Percentiles rank a stretch among this genome's conserved stretches.
Conservation (phyloP, 164 flowering plant species). For the Litsea cubeba region DNA sequence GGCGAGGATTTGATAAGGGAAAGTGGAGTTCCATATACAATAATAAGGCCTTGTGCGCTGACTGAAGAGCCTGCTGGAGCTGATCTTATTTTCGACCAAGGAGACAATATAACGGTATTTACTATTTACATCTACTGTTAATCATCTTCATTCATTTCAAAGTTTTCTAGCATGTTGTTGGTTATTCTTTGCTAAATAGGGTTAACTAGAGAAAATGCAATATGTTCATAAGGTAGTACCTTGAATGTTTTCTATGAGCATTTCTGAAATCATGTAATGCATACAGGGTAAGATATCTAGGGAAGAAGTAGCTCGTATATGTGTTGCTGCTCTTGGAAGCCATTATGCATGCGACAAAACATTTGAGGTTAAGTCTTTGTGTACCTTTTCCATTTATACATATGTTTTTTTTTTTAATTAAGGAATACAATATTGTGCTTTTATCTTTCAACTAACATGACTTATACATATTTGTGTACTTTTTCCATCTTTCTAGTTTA, state of each 20-base stretch:
- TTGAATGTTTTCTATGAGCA: background rate
- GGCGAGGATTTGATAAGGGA: constrained; percentile 95
- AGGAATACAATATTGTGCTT: no score
- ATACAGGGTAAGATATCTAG: constrained; percentile 93
- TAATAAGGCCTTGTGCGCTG: constrained; percentile 94
- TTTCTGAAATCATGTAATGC: constrained; percentile 1
- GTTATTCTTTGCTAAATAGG: background rate
- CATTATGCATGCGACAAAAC: constrained; percentile 84
- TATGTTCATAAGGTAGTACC: background rate
- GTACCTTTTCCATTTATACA: background rate
- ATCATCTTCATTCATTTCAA: background rate
- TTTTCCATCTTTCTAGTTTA: no score
- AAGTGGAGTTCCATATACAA: constrained; percentile 89
- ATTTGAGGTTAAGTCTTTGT: constrained; percentile 59
- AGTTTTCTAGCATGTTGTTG: background rate
- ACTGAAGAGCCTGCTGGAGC: constrained; percentile 99
- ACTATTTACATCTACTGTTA: constrained; percentile 19
- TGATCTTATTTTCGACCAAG: constrained; percentile 95
- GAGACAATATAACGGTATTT: constrained; percentile 89
- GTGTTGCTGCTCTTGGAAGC: constrained; percentile 86
- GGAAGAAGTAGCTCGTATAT: constrained; percentile 90
- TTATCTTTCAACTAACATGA: background rate
- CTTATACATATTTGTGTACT: background rate
- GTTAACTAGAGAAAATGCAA: background rate
- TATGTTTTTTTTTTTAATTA: no score